phyloP scores from a whole-genome alignment of 805 yeast species.

The Metschnikowia lachancei region DNA sequence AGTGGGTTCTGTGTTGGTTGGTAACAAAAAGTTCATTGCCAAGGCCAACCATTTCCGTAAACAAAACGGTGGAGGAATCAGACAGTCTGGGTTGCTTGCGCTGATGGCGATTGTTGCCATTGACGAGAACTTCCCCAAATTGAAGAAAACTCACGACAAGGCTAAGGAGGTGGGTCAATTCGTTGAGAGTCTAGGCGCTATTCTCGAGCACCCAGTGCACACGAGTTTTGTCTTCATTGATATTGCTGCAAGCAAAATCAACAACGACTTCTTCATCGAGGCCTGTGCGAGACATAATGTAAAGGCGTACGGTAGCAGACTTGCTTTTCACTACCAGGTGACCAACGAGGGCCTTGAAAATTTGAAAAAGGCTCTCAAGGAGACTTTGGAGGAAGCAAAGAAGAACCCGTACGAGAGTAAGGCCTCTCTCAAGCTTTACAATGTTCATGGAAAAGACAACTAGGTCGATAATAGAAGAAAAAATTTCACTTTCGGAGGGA shows the following conservation, averaged over 20 bases:
- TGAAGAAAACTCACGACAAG: conserved; percentile 30
- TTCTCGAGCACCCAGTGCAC: conserved; percentile 37
- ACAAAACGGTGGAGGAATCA: conserved; percentile 45
- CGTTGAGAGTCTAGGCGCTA: conserved; percentile 29
- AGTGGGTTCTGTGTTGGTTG: conserved; percentile 42
- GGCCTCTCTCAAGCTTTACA: conserved; percentile 12
- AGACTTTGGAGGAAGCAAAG: conserved; percentile 20
- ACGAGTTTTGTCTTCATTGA: conserved; percentile 44
- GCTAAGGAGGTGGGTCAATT: conserved; percentile 37
- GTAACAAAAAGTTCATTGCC: conserved; percentile 27
- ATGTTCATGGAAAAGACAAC: conserved; percentile 8
- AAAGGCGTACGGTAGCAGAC: conserved; percentile 17
- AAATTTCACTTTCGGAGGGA: too few species aligned
- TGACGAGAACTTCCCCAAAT: conserved; percentile 37
- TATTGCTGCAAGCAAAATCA: conserved; percentile 29
- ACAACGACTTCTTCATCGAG: conserved; percentile 23
- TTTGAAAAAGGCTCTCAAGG: conserved; percentile 21
- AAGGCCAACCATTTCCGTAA: conserved; percentile 47
- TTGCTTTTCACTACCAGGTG: conserved; percentile 39
- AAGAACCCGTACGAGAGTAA: conserved; percentile 14
- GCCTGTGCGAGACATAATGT: conserved; percentile 22
- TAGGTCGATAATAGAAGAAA: neutral
- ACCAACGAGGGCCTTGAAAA: conserved; percentile 30
- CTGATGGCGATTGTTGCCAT: conserved; percentile 42
- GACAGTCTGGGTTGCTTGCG: conserved; percentile 42